Evolutionary conservation across 2,329 filamentous ascomycete species (phyloP).

Genomic region (Fusarium sp.): DNA sequence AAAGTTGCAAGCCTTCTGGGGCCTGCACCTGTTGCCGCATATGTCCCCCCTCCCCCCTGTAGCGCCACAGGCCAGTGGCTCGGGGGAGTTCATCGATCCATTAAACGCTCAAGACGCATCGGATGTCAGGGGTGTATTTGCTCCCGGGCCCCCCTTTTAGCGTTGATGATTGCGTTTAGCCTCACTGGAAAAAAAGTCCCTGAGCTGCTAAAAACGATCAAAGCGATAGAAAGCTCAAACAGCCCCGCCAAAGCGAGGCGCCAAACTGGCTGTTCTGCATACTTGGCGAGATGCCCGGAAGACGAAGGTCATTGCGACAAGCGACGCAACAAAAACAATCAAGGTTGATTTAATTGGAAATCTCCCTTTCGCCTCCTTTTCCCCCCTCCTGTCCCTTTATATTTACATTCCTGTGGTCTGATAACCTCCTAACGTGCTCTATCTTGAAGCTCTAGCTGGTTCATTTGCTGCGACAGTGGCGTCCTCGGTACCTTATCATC

Average conservation of each 20-base stretch:
- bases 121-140: constrained; percentile 25
- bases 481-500: constrained; percentile 34
- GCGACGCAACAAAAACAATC: constrained; percentile 40
- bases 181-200: constrained; percentile 27
- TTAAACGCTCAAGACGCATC: constrained; percentile 29
- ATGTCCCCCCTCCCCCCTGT: constrained; percentile 23
- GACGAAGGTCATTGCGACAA: constrained; percentile 30
- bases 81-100: constrained; percentile 16
- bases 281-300: constrained; percentile 32
- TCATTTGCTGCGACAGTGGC: constrained; percentile 39
- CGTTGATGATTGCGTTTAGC: constrained; percentile 22
- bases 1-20: constrained; percentile 21
- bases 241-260: constrained; percentile 28
- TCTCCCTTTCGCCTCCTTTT: constrained; percentile 26
- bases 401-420: constrained; percentile 41
- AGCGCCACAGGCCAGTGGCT: constrained; percentile 39
- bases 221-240: constrained; percentile 8
- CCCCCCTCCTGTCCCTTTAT: constrained; percentile 13
- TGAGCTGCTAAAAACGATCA: constrained; percentile 21
- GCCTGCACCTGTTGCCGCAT: constrained; percentile 12
- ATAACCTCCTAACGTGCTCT: constrained; percentile 33
- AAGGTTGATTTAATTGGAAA: constrained; percentile 11
- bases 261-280: constrained; percentile 25
- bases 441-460: constrained; percentile 32
- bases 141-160: constrained; percentile 30